Evolutionary conservation across 352 stramenopile genomes (phyloP), one percentile per base, ranked within the genome.

Genomic region (Globisporangium heterothallicum): DNA sequence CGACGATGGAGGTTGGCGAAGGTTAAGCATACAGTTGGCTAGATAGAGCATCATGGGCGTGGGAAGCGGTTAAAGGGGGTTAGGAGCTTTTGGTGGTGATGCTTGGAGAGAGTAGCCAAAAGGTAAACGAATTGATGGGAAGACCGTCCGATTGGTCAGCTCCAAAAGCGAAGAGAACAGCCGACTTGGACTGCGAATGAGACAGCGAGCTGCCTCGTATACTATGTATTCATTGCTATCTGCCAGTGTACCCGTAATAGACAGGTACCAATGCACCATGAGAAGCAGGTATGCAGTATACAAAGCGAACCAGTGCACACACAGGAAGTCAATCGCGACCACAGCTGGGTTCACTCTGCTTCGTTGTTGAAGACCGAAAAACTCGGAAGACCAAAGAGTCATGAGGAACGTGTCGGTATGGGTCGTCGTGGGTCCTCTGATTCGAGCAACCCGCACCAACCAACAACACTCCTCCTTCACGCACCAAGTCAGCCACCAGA

Each of bases 81-180:
- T 24, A 21, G 24, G 14, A 26, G n/a, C n/a, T 53, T 53, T 43
- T 53, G 30, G 46, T 53, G 30, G 46, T 44, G 32, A n/a, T 27
- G 27, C n/a, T 14, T 24, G 27, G 19, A 26, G 26, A 30, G 30
- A 43, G 47, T 44, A 53, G 47, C 47, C 24, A 36, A 53, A 35
- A 44, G 8, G 47, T 53, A 53, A 53, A 45, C 47, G 47, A 53
- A 53, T n/a, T 27, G 47, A 53, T 53, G 25, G 47, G 47, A 53
- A 53, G 47, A 53, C 47, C 47, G 22, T 42, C 47, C 22, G 19
- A 53, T 53, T 53, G 47, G 47, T 16, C 47, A 53, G 47, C 35
- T 44, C 44, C 35, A 6, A 26, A 6, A n/a, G 7, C n/a, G n/a
- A 38, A 38, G 32, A 38, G n/a, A 38, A 38, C 12, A 38, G 32